A percentile compares a stretch with the other conserved stretches of the same genome.
Conservation (phyloP, 257 asterid species). For the Solanum gracilifrons region DNA sequence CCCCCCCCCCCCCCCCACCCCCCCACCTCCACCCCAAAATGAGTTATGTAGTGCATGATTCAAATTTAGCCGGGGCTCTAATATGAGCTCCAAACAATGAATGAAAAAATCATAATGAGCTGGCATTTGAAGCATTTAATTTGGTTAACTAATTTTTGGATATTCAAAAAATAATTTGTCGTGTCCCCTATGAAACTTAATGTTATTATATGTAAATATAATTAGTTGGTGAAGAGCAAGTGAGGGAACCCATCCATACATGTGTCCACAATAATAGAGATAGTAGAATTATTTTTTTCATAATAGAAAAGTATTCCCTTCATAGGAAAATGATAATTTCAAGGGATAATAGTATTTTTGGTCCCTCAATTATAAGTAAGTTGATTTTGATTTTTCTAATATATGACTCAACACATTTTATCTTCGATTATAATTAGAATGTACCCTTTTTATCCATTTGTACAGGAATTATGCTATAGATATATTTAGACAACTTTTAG, state of each 20-base stretch:
- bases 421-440: not conserved
- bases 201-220: not conserved
- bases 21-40: too few species aligned
- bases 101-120: too few species aligned
- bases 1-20: too few species aligned
- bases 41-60: fast-evolving
- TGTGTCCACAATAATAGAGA: not conserved
- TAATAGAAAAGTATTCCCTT: not conserved
- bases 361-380: not conserved
- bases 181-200: not conserved
- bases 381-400: not conserved
- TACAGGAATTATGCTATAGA: not conserved
- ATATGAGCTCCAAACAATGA: too few species aligned
- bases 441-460: not conserved
- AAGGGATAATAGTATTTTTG: not conserved
- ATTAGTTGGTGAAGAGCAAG: not conserved
- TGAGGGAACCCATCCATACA: not conserved
- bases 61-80: too few species aligned
- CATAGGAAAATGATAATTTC: not conserved
- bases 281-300: not conserved
- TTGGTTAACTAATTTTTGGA: not conserved
- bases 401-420: not conserved
- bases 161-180: not conserved
- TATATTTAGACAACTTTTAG: not conserved
- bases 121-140: not conserved